Conservation (phyloP, 768 basidiomycete genomes). For the Imleria badia region DNA sequence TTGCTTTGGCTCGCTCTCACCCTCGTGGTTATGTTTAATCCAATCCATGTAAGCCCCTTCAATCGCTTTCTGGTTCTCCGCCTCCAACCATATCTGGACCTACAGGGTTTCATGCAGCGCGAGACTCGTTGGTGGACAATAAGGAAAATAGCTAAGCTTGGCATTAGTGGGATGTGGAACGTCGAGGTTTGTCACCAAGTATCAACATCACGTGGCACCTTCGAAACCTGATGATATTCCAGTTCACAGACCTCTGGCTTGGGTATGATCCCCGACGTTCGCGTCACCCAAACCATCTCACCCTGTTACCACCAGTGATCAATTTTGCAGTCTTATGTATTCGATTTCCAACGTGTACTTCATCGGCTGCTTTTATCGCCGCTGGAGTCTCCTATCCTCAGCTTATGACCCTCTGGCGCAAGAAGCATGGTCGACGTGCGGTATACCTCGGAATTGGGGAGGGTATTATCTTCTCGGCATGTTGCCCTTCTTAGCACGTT, state of each 20-base stretch:
- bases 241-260: slow-evolving; percentile 91
- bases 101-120: slow-evolving; percentile 41
- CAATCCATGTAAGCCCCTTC: slow-evolving; percentile 57
- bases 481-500: slow-evolving; percentile 73
- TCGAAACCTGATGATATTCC: slow-evolving; percentile 4
- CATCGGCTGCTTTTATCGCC: slow-evolving; percentile 69
- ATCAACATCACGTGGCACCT: background rate
- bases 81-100: slow-evolving; percentile 32
- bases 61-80: background rate
- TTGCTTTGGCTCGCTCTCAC: slow-evolving; percentile 75
- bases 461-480: slow-evolving; percentile 55
- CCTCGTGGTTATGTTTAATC: slow-evolving; percentile 64
- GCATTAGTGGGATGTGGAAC: slow-evolving; percentile 63
- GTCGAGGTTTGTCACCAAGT: slow-evolving; percentile 60
- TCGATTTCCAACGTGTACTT: slow-evolving; percentile 72
- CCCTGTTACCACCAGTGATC: slow-evolving; percentile 51
- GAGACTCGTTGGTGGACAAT: slow-evolving; percentile 74
- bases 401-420: slow-evolving; percentile 38
- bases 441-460: slow-evolving; percentile 54
- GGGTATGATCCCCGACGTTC: slow-evolving; percentile 47
- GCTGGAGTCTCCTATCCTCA: background rate
- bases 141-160: slow-evolving; percentile 57
- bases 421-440: slow-evolving; percentile 43
- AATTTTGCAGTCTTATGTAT: slow-evolving; percentile 79
- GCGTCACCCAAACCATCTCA: slow-evolving; percentile 4